phyloP scores from a whole-genome alignment of 2,329 filamentous ascomycete genomes.

The Didymellaceae sp. region DNA sequence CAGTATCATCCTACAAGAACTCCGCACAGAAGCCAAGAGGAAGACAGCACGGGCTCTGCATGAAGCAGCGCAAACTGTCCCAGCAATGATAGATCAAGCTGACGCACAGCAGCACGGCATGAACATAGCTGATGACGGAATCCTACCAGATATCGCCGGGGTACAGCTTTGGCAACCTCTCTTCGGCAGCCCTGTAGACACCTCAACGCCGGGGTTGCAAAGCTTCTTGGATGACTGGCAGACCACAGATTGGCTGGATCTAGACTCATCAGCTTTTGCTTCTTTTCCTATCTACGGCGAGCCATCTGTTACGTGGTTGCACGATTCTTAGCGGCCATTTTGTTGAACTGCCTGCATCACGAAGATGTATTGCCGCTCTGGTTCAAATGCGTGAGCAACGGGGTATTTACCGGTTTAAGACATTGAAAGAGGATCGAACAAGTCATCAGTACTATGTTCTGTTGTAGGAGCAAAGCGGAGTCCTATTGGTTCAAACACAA shows the following conservation, averaged over 20 bases:
- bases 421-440: no score
- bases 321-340: no score
- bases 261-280: slow-evolving; percentile 42
- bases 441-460: no score
- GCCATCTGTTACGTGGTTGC: slow-evolving; percentile 16
- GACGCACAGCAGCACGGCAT: neutral
- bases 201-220: slow-evolving; percentile 17
- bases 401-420: no score
- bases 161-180: slow-evolving; percentile 26
- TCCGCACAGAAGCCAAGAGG: slow-evolving; percentile 50
- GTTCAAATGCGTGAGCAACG: no score
- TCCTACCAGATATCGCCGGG: neutral
- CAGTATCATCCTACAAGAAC: slow-evolving; percentile 56
- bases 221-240: slow-evolving; percentile 42
- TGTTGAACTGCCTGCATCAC: no score
- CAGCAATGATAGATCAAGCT: neutral
- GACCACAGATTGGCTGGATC: slow-evolving; percentile 44
- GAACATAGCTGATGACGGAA: neutral
- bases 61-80: slow-evolving; percentile 6
- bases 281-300: slow-evolving; percentile 19
- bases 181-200: slow-evolving; percentile 32
- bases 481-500: no score
- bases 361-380: no score
- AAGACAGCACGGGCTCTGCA: slow-evolving; percentile 22
- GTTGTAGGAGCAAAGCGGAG: no score